These are phyloP conservation scores for Artemisia tridentata DNA, from an alignment of 129 eudicot genomes.

Conservation along the genomic window DNA sequence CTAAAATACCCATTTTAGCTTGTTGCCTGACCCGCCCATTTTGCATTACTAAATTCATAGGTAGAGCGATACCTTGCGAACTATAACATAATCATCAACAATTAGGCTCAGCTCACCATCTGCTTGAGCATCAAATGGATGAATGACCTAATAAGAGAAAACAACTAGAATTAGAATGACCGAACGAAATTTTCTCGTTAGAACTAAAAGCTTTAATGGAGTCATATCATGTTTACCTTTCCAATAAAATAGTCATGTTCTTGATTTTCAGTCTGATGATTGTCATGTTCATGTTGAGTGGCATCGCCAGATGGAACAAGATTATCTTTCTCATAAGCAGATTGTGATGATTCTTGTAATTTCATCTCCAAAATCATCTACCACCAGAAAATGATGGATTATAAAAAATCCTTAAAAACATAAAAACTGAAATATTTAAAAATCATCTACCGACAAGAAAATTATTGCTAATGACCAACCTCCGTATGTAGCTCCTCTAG, in stretches of 20 bases:
- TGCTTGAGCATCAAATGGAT: slow-evolving; percentile 89
- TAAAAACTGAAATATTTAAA: too few species aligned
- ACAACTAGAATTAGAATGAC: slow-evolving; percentile 3
- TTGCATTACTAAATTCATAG: slow-evolving; percentile 14
- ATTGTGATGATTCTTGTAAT: slow-evolving; percentile 33
- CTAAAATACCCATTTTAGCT: neutral
- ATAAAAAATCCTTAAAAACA: neutral
- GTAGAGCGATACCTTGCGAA: slow-evolving; percentile 59
- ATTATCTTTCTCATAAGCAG: slow-evolving; percentile 28
- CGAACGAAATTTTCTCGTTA: neutral
- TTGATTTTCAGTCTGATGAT: slow-evolving; percentile 31
- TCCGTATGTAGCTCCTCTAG: slow-evolving; percentile 70
- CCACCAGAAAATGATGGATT: neutral
- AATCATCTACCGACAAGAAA: too few species aligned
- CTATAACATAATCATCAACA: slow-evolving; percentile 71
- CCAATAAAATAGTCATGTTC: slow-evolving; percentile 52
- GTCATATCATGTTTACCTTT: slow-evolving; percentile 45
- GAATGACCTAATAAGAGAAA: slow-evolving; percentile 56
- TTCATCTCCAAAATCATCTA: slow-evolving; percentile 75
- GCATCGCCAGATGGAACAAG: slow-evolving; percentile 35
- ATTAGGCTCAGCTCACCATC: slow-evolving; percentile 80
- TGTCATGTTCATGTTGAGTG: slow-evolving; percentile 30
- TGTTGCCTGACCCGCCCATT: neutral
- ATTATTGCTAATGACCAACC: slow-evolving; percentile 32
- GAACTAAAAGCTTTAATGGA: slow-evolving; percentile 5